Evolutionary conservation across 805 yeast genomes (phyloP).

Genomic region (Candida golubevii): DNA sequence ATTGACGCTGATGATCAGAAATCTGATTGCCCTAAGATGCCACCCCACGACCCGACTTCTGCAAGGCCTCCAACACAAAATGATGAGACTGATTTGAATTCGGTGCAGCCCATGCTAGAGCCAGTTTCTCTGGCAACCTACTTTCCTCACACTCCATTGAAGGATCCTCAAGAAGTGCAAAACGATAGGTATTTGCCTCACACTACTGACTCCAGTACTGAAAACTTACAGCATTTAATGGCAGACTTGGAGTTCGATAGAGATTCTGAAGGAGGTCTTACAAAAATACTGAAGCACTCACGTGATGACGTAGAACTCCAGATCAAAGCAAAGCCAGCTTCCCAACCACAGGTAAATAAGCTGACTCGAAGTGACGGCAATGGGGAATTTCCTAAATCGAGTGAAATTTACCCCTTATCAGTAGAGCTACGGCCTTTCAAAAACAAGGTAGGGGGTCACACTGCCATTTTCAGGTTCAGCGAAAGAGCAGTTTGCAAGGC

Average conservation of each 20-base stretch:
- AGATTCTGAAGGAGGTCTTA: conserved; percentile 25
- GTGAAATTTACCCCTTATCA: conserved; percentile 53
- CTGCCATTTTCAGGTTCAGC: conserved; percentile 90
- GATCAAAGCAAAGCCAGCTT: background rate
- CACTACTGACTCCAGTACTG: conserved; percentile 14
- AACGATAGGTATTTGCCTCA: conserved; percentile 3
- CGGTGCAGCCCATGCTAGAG: conserved; percentile 30
- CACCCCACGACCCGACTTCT: conserved; percentile 5
- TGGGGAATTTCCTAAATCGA: background rate
- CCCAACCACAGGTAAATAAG: background rate
- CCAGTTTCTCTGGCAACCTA: conserved; percentile 70
- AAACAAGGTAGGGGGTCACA: conserved; percentile 97
- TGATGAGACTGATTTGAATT: background rate
- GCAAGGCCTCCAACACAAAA: conserved; percentile 1
- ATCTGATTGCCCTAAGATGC: conserved; percentile 3
- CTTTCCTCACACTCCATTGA: conserved; percentile 55
- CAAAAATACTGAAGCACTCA: conserved; percentile 20
- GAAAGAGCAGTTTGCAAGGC: conserved; percentile 93
- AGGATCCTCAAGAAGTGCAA: conserved; percentile 16
- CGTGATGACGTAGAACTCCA: conserved; percentile 10
- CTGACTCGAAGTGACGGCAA: background rate
- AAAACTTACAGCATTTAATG: conserved; percentile 41
- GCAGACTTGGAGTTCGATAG: conserved; percentile 49
- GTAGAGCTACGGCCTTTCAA: conserved; percentile 89
- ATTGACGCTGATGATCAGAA: conserved; percentile 10